These are phyloP conservation scores for Phytophthora macrochlamydospora DNA, from an alignment of 352 stramenopile genomes.

Conservation along the genomic window DNA sequence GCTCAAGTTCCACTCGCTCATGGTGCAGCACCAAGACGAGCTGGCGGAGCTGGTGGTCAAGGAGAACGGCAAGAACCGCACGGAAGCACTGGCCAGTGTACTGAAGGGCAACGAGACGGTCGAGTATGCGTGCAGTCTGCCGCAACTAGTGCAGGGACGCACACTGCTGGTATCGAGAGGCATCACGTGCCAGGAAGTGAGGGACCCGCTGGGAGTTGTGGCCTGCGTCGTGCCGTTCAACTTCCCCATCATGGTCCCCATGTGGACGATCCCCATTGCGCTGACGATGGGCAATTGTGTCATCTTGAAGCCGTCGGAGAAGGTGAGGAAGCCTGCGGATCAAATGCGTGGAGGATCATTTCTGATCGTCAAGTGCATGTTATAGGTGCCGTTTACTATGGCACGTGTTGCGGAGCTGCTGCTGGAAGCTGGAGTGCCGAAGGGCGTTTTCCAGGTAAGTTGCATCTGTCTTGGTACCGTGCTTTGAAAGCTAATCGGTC, in stretches of 20 bases:
- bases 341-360: neutral
- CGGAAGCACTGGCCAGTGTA: slow-evolving; percentile 96
- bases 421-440: slow-evolving; percentile 92
- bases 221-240: slow-evolving; percentile 96
- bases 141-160: slow-evolving; percentile 91
- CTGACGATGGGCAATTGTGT: slow-evolving; percentile 96
- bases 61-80: slow-evolving; percentile 98
- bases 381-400: slow-evolving; percentile 92
- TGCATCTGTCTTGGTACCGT: neutral
- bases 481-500: neutral
- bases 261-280: slow-evolving; percentile 98
- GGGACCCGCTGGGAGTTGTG: slow-evolving; percentile 93
- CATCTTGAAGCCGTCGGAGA: slow-evolving; percentile 98
- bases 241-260: slow-evolving; percentile 98
- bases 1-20: slow-evolving; percentile 95
- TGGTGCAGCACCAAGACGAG: slow-evolving; percentile 91
- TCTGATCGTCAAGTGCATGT: neutral
- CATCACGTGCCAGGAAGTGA: slow-evolving; percentile 94
- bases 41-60: slow-evolving; percentile 93
- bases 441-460: slow-evolving; percentile 92
- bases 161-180: slow-evolving; percentile 84
- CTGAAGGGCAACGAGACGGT: slow-evolving; percentile 98
- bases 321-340: slow-evolving; percentile 54
- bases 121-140: slow-evolving; percentile 95
- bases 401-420: slow-evolving; percentile 87